A percentile compares a stretch with the other conserved stretches of the same genome.
Conservation (phyloP, 2,329 filamentous ascomycete genomes). For the Hypocrella siamensis region DNA sequence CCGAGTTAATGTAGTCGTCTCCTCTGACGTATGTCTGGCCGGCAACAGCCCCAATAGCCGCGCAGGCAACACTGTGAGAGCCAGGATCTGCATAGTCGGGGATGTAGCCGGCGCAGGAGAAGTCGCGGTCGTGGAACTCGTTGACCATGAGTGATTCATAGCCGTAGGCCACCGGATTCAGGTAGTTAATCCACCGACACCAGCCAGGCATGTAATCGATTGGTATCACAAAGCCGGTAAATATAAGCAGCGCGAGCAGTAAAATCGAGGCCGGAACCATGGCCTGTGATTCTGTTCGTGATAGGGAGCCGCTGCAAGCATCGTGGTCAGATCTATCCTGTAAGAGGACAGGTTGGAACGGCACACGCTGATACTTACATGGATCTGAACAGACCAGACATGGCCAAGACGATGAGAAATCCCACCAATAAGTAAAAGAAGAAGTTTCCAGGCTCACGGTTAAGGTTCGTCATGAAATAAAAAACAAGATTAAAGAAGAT, state of each 20-base stretch:
- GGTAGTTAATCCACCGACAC: slow-evolving; percentile 71
- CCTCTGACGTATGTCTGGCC: slow-evolving; percentile 39
- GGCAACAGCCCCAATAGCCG: slow-evolving; percentile 38
- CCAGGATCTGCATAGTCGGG: slow-evolving; percentile 11
- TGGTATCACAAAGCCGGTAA: slow-evolving; percentile 54
- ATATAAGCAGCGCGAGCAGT: slow-evolving; percentile 51
- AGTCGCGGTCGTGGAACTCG: slow-evolving; percentile 57
- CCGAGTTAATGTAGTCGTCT: slow-evolving; percentile 36
- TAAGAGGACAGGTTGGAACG: too few species aligned
- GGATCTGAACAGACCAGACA: slow-evolving; percentile 77
- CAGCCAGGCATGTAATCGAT: slow-evolving; percentile 59
- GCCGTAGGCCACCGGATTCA: slow-evolving; percentile 64
- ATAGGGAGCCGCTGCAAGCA: slow-evolving; percentile 58
- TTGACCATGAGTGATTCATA: slow-evolving; percentile 75
- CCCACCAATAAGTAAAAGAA: slow-evolving; percentile 75
- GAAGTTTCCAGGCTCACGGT: slow-evolving; percentile 58
- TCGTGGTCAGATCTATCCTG: too few species aligned
- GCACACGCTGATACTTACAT: too few species aligned
- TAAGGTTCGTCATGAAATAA: slow-evolving; percentile 78
- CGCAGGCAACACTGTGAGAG: slow-evolving; percentile 36
- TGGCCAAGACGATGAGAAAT: slow-evolving; percentile 56
- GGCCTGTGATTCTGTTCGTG: slow-evolving; percentile 51
- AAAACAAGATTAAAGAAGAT: slow-evolving; percentile 65
- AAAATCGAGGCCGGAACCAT: slow-evolving; percentile 44
- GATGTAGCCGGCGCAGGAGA: slow-evolving; percentile 23